Percentiles rank a stretch among this genome's conserved stretches.
These are phyloP conservation scores for Leccinum fuscescens DNA, from an alignment of 1,284 basidiomycete genomes.

Conservation along the genomic window DNA sequence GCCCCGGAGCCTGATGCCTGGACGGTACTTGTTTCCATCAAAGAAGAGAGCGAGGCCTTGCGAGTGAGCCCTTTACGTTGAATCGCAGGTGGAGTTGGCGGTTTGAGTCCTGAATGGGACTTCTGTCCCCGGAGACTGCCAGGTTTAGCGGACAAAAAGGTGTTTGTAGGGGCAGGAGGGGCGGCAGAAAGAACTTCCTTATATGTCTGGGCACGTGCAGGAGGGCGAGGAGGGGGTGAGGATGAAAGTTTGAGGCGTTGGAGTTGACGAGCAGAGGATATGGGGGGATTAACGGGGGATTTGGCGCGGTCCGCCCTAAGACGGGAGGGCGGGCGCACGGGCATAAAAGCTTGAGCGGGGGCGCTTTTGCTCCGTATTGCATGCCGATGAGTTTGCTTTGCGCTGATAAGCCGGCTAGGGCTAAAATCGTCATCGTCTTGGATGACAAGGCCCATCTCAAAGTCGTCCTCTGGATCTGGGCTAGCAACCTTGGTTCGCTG, in stretches of 20 bases:
- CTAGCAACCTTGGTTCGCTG: slow-evolving; percentile 51
- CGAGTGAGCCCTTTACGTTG: slow-evolving; percentile 56
- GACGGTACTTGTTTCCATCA: slow-evolving; percentile 58
- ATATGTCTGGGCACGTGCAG: slow-evolving; percentile 56
- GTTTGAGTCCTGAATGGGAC: slow-evolving; percentile 74
- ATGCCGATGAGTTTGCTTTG: slow-evolving; percentile 48
- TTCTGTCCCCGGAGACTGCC: slow-evolving; percentile 75
- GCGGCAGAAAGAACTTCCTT: slow-evolving; percentile 53
- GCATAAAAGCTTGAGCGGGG: slow-evolving; percentile 49
- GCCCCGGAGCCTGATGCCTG: slow-evolving; percentile 56
- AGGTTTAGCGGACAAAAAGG: slow-evolving; percentile 64
- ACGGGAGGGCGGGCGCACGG: slow-evolving; percentile 59
- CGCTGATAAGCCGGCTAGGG: slow-evolving; percentile 62
- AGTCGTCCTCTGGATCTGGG: slow-evolving; percentile 74
- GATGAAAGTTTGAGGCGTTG: slow-evolving; percentile 64
- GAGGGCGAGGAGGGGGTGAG: slow-evolving; percentile 52
- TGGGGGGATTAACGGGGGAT: slow-evolving; percentile 65
- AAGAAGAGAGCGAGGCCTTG: slow-evolving; percentile 73
- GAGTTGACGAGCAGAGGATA: slow-evolving; percentile 63
- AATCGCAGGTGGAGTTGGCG: slow-evolving; percentile 59
- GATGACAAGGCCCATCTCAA: slow-evolving; percentile 77
- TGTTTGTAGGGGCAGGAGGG: slow-evolving; percentile 44
- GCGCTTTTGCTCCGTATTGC: slow-evolving; percentile 55
- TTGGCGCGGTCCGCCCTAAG: slow-evolving; percentile 61
- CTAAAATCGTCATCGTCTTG: slow-evolving; percentile 78